A percentile compares a stretch with the other conserved stretches of the same genome.
phyloP scores from a whole-genome alignment of 768 basidiomycete species.

The Russula olivacea region DNA sequence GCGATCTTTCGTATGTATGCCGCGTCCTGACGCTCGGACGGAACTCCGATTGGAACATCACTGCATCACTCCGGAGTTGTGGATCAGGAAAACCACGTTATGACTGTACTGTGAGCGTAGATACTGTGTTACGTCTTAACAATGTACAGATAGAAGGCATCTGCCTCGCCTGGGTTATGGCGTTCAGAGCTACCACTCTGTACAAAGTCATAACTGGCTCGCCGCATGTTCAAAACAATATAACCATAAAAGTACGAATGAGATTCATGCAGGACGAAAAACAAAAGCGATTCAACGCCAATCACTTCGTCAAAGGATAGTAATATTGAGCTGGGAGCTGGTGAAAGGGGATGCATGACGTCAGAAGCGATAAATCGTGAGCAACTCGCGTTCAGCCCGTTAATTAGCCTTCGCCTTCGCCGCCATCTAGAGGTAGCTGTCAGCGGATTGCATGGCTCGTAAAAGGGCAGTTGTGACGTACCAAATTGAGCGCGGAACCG shows the following conservation, averaged over 20 bases:
- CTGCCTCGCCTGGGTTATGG: background rate
- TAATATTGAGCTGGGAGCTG: background rate
- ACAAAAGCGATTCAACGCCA: background rate
- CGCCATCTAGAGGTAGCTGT: slow-evolving; percentile 16
- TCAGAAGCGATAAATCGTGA: background rate
- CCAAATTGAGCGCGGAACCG: slow-evolving; percentile 87
- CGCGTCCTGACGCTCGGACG: too few species aligned
- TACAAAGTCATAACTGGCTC: background rate
- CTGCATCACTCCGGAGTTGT: background rate
- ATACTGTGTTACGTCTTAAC: background rate
- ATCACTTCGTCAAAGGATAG: background rate
- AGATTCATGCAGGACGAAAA: slow-evolving; percentile 3
- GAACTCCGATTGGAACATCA: background rate
- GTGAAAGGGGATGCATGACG: background rate
- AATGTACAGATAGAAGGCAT: background rate
- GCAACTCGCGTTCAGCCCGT: background rate
- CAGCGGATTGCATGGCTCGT: background rate
- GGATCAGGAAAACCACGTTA: background rate
- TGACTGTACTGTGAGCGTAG: background rate
- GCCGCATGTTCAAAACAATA: background rate
- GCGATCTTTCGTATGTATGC: background rate
- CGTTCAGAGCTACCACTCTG: background rate
- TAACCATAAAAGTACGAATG: background rate
- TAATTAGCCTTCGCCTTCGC: slow-evolving; percentile 11
- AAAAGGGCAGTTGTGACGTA: slow-evolving; percentile 33